phyloP scores from a whole-genome alignment of 768 basidiomycete species.

The Suillus tomentosus region DNA sequence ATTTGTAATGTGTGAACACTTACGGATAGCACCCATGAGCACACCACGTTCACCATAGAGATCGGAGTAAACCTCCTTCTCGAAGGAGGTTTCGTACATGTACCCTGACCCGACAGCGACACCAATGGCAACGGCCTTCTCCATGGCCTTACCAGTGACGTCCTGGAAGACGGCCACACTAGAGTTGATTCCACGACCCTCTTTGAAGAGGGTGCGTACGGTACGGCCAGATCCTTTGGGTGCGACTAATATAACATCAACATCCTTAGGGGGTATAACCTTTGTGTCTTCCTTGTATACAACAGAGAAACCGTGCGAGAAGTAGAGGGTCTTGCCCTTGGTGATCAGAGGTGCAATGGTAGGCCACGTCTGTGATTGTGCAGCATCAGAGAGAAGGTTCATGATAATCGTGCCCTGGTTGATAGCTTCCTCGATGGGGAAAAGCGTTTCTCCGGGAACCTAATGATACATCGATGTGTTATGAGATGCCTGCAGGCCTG shows the following conservation, averaged over 20 bases:
- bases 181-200: conserved; percentile 98
- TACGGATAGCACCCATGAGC: conserved; percentile 96
- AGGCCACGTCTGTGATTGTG: conserved; percentile 97
- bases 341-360: conserved; percentile 91
- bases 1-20: conserved; percentile 29
- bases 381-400: conserved; percentile 99
- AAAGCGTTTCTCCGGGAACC: conserved; percentile 97
- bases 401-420: conserved; percentile 96
- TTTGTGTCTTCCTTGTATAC: conserved; percentile 98
- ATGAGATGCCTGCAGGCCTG: background rate
- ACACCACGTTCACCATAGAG: conserved; percentile 99
- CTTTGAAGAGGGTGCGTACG: conserved; percentile 99
- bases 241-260: conserved; percentile 98
- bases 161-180: conserved; percentile 96
- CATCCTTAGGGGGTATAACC: conserved; percentile 87
- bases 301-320: conserved; percentile 99
- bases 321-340: conserved; percentile 99
- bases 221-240: conserved; percentile 99
- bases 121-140: conserved; percentile 94
- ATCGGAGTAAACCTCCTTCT: conserved; percentile 99
- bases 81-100: conserved; percentile 97
- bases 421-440: conserved; percentile 98
- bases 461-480: conserved; percentile 26
- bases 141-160: conserved; percentile 95
- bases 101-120: conserved; percentile 96